Evolutionary conservation across 495 filamentous ascomycete species (phyloP).

Genomic region (Hyaloscypha hepaticicola): DNA sequence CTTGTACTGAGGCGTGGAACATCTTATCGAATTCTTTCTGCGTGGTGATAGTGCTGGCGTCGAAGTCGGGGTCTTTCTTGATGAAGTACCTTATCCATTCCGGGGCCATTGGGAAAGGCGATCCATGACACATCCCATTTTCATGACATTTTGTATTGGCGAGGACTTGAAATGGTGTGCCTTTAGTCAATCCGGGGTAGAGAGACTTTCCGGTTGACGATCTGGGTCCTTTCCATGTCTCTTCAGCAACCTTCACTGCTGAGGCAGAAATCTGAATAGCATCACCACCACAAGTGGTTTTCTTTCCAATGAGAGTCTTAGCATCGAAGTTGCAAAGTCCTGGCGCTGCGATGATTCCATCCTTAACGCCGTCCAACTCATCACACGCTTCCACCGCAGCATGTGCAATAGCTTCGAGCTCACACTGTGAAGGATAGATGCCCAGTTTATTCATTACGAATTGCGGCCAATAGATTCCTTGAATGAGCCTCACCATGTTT

Average conservation of each 20-base stretch:
- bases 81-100: slow-evolving; percentile 26
- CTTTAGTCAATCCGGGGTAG: slow-evolving; percentile 28
- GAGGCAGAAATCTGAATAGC: neutral
- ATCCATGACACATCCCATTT: slow-evolving; percentile 15
- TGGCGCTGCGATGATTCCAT: slow-evolving; percentile 35
- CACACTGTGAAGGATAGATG: slow-evolving; percentile 31
- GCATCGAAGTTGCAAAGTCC: slow-evolving; percentile 26
- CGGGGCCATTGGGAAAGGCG: neutral
- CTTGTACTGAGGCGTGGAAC: slow-evolving; percentile 29
- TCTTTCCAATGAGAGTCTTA: slow-evolving; percentile 1
- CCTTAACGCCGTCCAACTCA: slow-evolving; percentile 38
- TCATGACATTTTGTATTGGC: slow-evolving; percentile 19
- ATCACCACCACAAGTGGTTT: slow-evolving; percentile 2
- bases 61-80: slow-evolving; percentile 26
- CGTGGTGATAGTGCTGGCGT: slow-evolving; percentile 23
- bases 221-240: slow-evolving; percentile 16
- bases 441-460: slow-evolving; percentile 35
- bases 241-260: slow-evolving; percentile 2
- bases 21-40: slow-evolving; percentile 21
- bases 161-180: slow-evolving; percentile 7
- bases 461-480: slow-evolving; percentile 33
- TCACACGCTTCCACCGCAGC: slow-evolving; percentile 41
- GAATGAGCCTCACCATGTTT: slow-evolving; percentile 30
- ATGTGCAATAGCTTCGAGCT: slow-evolving; percentile 33
- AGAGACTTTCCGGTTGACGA: slow-evolving; percentile 7